These are phyloP conservation scores for Cocos nucifera DNA, from an alignment of 176 grass and related monocot species.

Conservation along the genomic window DNA sequence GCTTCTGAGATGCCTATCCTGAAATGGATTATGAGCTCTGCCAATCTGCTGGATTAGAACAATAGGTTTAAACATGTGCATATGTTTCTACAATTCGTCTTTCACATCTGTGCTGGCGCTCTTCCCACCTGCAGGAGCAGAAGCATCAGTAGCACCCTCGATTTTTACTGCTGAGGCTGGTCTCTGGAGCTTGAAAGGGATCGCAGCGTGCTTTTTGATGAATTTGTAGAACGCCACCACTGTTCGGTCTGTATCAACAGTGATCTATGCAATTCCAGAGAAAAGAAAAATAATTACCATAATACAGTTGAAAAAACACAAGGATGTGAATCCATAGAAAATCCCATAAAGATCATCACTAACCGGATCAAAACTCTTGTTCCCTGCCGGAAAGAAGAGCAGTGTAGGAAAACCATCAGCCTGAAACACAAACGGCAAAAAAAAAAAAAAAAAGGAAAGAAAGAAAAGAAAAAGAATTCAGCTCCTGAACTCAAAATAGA, in stretches of 20 bases:
- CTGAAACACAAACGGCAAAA: slow-evolving; percentile 38
- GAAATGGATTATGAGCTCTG: too few relatives aligned
- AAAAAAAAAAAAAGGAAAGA: neutral
- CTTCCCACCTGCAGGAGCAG: slow-evolving; percentile 1
- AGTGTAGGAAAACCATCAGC: slow-evolving; percentile 82
- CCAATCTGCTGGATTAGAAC: too few relatives aligned
- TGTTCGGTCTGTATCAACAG: slow-evolving; percentile 60
- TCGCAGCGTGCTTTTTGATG: slow-evolving; percentile 79
- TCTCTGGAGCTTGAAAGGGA: slow-evolving; percentile 82
- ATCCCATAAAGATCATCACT: slow-evolving; percentile 4
- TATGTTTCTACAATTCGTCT: slow-evolving; percentile 62
- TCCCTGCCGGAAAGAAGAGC: slow-evolving; percentile 90
- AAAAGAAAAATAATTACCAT: neutral
- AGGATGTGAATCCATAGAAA: too few relatives aligned
- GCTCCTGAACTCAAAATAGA: neutral
- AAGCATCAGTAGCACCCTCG: neutral
- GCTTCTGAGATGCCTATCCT: too few relatives aligned
- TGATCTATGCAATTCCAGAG: slow-evolving; percentile 31
- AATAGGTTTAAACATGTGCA: too few relatives aligned
- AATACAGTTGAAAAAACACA: neutral
- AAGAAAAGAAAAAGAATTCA: slow-evolving; percentile 7
- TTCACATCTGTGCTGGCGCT: slow-evolving; percentile 25
- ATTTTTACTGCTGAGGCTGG: slow-evolving; percentile 18
- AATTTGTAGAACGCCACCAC: slow-evolving; percentile 90
- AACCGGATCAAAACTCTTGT: slow-evolving; percentile 94